A percentile compares a stretch with the other conserved stretches of the same genome.
Conservation (phyloP, 2,329 filamentous ascomycete species). For the Ophiostoma quercus region DNA sequence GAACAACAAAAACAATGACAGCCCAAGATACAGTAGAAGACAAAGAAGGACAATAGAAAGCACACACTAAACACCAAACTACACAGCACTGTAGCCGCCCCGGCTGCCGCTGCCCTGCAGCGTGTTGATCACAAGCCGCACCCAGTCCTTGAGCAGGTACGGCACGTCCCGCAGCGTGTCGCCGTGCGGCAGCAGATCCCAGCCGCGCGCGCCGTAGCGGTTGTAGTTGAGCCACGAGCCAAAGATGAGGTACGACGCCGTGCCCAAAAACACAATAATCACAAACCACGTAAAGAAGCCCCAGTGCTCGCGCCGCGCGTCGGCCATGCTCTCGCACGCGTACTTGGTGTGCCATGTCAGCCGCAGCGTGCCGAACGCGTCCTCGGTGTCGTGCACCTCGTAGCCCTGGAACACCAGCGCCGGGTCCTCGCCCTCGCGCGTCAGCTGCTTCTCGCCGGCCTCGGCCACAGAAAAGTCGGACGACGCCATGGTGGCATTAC, state of each 20-base stretch:
- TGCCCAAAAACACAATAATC: conserved; percentile 82
- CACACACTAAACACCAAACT: conserved; percentile 26
- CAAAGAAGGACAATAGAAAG: neutral
- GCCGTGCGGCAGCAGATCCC: conserved; percentile 89
- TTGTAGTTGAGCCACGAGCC: conserved; percentile 99
- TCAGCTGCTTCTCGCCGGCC: conserved; percentile 46
- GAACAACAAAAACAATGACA: neutral
- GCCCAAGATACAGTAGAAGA: neutral
- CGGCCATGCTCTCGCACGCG: conserved; percentile 61
- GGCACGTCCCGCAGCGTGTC: conserved; percentile 89
- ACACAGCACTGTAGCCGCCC: conserved; percentile 93
- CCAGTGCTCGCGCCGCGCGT: conserved; percentile 58
- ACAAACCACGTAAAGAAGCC: conserved; percentile 98
- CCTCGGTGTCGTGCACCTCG: conserved; percentile 56
- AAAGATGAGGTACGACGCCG: conserved; percentile 90
- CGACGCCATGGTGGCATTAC: conserved; percentile 32
- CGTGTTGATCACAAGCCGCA: conserved; percentile 71
- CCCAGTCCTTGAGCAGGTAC: conserved; percentile 87
- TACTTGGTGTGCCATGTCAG: conserved; percentile 84
- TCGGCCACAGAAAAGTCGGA: neutral
- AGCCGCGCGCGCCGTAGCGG: conserved; percentile 87
- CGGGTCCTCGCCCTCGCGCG: conserved; percentile 44
- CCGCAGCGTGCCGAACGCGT: conserved; percentile 44
- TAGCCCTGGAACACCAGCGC: conserved; percentile 76
- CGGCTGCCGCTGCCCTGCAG: conserved; percentile 77